A percentile compares a stretch with the other conserved stretches of the same genome.
phyloP scores from a whole-genome alignment of 371 early-diverging fungal species.

The Catenaria anguillulae region DNA sequence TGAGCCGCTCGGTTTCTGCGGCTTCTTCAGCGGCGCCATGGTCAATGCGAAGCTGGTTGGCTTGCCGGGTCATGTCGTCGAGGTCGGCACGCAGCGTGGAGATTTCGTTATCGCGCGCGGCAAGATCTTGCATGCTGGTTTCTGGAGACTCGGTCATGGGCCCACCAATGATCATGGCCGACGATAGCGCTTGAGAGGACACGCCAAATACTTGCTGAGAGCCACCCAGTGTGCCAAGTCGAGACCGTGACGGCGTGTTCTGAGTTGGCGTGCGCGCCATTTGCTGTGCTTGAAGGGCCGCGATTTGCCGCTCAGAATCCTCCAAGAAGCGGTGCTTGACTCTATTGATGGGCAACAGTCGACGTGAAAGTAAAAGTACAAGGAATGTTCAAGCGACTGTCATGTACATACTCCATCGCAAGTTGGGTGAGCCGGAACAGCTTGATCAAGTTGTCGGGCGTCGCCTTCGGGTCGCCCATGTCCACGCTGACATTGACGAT shows the following conservation, averaged over 20 bases:
- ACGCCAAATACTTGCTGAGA: too few relatives aligned
- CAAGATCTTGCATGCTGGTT: too few relatives aligned
- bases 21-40: neutral
- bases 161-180: too few relatives aligned
- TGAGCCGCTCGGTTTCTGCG: neutral
- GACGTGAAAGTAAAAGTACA: neutral
- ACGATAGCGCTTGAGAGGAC: too few relatives aligned
- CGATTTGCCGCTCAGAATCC: conserved; percentile 19
- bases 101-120: too few relatives aligned
- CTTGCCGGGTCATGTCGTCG: neutral
- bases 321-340: conserved; percentile 21
- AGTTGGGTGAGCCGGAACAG: conserved; percentile 13
- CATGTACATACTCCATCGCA: conserved; percentile 17
- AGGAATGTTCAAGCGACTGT: too few relatives aligned
- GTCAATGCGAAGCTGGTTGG: neutral
- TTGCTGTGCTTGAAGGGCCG: neutral
- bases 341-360: conserved; percentile 8
- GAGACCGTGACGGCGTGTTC: too few relatives aligned
- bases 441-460: conserved; percentile 9
- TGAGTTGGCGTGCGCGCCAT: neutral
- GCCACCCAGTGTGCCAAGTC: too few relatives aligned
- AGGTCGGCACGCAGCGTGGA: neutral
- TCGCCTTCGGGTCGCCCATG: conserved; percentile 7
- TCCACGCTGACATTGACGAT: conserved; percentile 4
- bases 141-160: too few relatives aligned